Percentiles rank a stretch among this genome's conserved stretches.
Conservation (phyloP, 2,329 filamentous ascomycete species). For the Passalora sequoiae region DNA sequence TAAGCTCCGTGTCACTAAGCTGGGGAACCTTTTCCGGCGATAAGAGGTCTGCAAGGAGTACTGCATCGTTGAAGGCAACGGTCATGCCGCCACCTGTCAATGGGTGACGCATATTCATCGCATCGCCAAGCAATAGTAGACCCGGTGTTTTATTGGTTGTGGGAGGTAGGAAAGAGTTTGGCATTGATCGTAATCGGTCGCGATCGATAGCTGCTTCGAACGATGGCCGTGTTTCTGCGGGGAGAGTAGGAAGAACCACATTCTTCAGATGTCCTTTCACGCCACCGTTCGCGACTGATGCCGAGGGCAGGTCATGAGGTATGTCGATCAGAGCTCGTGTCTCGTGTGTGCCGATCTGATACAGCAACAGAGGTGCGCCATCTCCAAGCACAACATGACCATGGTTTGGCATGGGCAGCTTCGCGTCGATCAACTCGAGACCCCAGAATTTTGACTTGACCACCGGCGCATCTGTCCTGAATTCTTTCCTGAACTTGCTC, state of each 20-base stretch:
- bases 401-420: conserved; percentile 67
- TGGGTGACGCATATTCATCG: conserved; percentile 99
- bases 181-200: conserved; percentile 82
- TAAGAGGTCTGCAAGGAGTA: conserved; percentile 70
- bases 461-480: conserved; percentile 61
- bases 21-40: conserved; percentile 62
- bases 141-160: conserved; percentile 66
- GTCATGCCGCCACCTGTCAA: conserved; percentile 98
- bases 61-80: conserved; percentile 87
- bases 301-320: conserved; percentile 68
- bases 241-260: conserved; percentile 72
- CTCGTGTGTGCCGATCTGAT: conserved; percentile 94
- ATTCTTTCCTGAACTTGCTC: conserved; percentile 82
- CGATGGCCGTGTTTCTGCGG: conserved; percentile 63
- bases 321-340: conserved; percentile 87
- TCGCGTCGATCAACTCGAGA: conserved; percentile 83
- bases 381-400: conserved; percentile 85
- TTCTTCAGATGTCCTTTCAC: conserved; percentile 79
- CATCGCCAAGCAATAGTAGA: conserved; percentile 81
- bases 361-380: conserved; percentile 75
- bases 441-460: conserved; percentile 88
- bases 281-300: conserved; percentile 68
- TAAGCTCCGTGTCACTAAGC: conserved; percentile 61
- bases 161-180: conserved; percentile 88
- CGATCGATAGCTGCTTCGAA: conserved; percentile 71